Conservation (phyloP, 768 basidiomycete genomes). For the Lenzites betulinus region DNA sequence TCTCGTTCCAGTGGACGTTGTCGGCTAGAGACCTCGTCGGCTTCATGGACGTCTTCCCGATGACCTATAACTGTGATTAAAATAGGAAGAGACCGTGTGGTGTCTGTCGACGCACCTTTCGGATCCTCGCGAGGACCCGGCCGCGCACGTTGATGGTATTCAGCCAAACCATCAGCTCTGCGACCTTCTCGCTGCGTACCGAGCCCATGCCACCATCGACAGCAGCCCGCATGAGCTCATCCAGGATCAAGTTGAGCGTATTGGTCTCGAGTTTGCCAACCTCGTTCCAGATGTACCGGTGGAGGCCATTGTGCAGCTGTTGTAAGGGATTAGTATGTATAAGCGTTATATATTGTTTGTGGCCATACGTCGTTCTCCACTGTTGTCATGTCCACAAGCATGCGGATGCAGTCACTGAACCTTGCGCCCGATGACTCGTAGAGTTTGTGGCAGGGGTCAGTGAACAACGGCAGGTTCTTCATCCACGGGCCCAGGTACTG, state of each 20-base stretch:
- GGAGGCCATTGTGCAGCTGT: slow-evolving; percentile 66
- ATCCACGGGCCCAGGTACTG: slow-evolving; percentile 91
- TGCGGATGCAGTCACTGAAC: slow-evolving; percentile 80
- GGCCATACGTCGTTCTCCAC: slow-evolving; percentile 65
- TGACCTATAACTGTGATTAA: slow-evolving; percentile 45
- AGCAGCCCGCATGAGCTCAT: slow-evolving; percentile 80
- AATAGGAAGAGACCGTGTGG: not conserved
- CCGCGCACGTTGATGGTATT: slow-evolving; percentile 80
- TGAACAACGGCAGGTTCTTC: slow-evolving; percentile 71
- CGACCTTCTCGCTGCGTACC: slow-evolving; percentile 71
- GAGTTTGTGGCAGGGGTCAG: slow-evolving; percentile 65
- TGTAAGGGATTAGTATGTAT: not conserved
- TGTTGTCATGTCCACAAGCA: slow-evolving; percentile 73
- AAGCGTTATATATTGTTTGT: not conserved
- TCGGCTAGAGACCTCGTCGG: slow-evolving; percentile 64
- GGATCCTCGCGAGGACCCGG: slow-evolving; percentile 73
- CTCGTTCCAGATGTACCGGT: slow-evolving; percentile 77
- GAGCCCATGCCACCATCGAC: slow-evolving; percentile 83
- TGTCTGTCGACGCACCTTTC: slow-evolving; percentile 54
- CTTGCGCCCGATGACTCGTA: slow-evolving; percentile 74
- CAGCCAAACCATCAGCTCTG: slow-evolving; percentile 70
- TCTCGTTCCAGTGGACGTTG: slow-evolving; percentile 78
- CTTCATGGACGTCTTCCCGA: slow-evolving; percentile 71
- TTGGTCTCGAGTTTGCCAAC: slow-evolving; percentile 67
- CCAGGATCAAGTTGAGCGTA: slow-evolving; percentile 71